Evolutionary conservation across 768 basidiomycete genomes (phyloP).

Genomic region (Psilocybe cubensis): DNA sequence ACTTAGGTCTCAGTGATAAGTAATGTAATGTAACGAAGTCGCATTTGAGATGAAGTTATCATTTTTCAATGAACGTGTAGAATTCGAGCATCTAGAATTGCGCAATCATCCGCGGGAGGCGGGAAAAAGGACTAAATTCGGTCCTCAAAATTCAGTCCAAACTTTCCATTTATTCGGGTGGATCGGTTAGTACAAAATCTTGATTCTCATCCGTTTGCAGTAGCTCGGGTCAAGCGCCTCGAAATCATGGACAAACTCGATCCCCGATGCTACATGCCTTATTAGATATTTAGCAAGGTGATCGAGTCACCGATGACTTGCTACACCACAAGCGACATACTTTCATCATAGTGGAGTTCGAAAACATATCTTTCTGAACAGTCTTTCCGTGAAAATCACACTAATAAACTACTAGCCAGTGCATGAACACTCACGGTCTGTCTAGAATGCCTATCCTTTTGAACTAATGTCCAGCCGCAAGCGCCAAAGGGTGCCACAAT

Average conservation of each 20-base stretch:
- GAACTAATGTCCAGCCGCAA: constrained; percentile 14
- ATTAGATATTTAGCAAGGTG: constrained; percentile 18
- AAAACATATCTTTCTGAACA: not conserved
- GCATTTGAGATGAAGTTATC: constrained; percentile 30
- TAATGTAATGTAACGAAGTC: constrained; percentile 31
- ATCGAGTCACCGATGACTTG: constrained; percentile 20
- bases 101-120: constrained; percentile 52
- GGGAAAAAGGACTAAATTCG: constrained; percentile 42
- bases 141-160: constrained; percentile 37
- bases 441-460: constrained; percentile 13
- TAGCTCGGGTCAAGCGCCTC: constrained; percentile 16
- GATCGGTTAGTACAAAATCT: constrained; percentile 41
- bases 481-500: constrained; percentile 40
- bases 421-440: constrained; percentile 21
- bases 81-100: constrained; percentile 34
- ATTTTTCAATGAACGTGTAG: constrained; percentile 37
- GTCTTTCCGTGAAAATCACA: not conserved
- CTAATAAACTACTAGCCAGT: constrained; percentile 1
- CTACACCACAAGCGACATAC: not conserved
- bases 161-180: constrained; percentile 43
- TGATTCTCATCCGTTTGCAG: constrained; percentile 19
- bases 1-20: constrained; percentile 29
- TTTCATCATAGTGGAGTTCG: not conserved
- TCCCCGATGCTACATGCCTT: constrained; percentile 21
- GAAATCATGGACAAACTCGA: constrained; percentile 15